Evolutionary conservation across 1,284 basidiomycete genomes (phyloP), one percentile per base, ranked within the genome.

Genomic region (Agaricales sp.): DNA sequence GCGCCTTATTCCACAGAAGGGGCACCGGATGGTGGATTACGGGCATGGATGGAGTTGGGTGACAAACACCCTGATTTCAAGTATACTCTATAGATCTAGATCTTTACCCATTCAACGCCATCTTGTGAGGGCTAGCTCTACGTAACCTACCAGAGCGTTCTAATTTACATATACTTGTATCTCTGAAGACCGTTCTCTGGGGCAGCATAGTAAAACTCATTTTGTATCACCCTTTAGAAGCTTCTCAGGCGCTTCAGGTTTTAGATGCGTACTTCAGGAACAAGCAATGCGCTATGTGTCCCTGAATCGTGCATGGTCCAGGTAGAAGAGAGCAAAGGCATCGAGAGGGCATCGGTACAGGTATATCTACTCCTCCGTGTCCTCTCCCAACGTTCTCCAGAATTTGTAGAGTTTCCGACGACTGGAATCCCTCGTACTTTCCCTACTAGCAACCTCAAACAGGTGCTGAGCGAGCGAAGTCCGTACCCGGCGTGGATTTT

Each of bases 11-110:
- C 47, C 23, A 18, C 50, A 14, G 46, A 49, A 18, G 20, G 20
- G 13, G 37, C 30, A 30, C 21, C 43, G 8, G 51, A 56, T 24
- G 53, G 53, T 18, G 55, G 52, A 1, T 41, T 50, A 13, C 35
- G 39, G 4, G 55, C 55, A 12, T 56, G 55, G 55, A 44, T 47
- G n/a, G 53, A 54, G 18, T 48, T 56, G 18, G 55, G 55, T 8
- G 55, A 56, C 25, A 30, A 46, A 35, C 55, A 56, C 20, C 55
- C 55, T 8, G 55, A 56, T 22, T 56, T 54, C 47, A 12, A 21
- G 14, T 46, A 46, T 24, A 19, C 13, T n/a, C 20, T 43, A 19
- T 43, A 43, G 20, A 11, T 37, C 30, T 12, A 11, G 16, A 37
- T 11, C 11, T 37, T 37, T 37, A n/a, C n/a, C n/a, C n/a, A n/a